Evolutionary conservation across 208 protist species (phyloP).

Genomic region (Crithidia brevicula): DNA sequence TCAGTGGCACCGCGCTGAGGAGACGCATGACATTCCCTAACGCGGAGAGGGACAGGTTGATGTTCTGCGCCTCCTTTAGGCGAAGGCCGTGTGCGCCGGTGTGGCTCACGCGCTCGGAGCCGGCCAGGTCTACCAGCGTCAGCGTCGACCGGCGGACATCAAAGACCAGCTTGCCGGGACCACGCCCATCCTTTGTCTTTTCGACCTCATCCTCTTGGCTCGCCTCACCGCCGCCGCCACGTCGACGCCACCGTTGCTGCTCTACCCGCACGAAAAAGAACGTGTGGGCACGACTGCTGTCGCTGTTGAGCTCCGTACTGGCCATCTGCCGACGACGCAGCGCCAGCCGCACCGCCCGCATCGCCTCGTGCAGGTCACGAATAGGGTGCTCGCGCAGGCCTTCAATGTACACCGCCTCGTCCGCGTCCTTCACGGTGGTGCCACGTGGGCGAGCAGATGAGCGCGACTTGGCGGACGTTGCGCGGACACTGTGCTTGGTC

Average conservation of each 20-base stretch:
- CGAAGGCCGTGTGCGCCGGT: constrained; percentile 72
- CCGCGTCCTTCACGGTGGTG: constrained; percentile 2
- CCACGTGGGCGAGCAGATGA: not conserved
- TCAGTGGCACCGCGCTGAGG: constrained; percentile 27
- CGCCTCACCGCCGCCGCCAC: not conserved
- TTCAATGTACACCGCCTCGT: constrained; percentile 46
- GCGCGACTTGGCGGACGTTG: constrained; percentile 2
- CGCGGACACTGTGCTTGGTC: not conserved
- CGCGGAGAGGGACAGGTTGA: constrained; percentile 92
- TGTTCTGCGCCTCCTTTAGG: constrained; percentile 85
- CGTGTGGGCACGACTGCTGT: constrained; percentile 86
- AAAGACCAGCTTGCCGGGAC: not conserved
- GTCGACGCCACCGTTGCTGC: constrained; percentile 22
- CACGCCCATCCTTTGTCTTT: not conserved
- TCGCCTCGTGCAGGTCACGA: constrained; percentile 36
- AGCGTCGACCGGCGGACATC: constrained; percentile 33
- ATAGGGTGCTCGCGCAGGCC: constrained; percentile 53
- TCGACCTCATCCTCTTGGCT: not conserved
- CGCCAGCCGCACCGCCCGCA: constrained; percentile 38
- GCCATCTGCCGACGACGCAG: constrained; percentile 56
- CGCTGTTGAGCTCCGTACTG: constrained; percentile 79
- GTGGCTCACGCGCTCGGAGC: constrained; percentile 85
- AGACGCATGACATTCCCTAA: constrained; percentile 91
- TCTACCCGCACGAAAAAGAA: constrained; percentile 76
- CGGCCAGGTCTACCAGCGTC: constrained; percentile 93